These are phyloP conservation scores for Erodium texanum DNA, from an alignment of 441 rosid genomes.

Conservation along the genomic window DNA sequence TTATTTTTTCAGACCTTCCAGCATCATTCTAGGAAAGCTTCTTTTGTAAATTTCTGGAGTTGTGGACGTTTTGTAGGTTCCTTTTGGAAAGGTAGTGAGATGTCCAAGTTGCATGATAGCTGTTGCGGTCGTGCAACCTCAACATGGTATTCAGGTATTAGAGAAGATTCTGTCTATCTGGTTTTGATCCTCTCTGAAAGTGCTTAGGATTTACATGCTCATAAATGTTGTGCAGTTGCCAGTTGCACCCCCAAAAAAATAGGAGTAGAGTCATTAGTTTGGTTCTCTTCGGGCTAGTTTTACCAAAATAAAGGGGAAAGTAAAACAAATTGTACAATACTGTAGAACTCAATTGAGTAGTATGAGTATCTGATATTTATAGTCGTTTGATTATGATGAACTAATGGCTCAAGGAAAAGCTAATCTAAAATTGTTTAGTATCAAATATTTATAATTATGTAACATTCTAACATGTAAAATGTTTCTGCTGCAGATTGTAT, in stretches of 20 bases:
- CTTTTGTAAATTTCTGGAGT: background rate
- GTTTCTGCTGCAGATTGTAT: slow-evolving; percentile 45
- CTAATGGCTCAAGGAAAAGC: too few species aligned
- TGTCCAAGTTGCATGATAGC: slow-evolving; percentile 81
- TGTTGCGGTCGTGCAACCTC: slow-evolving; percentile 82
- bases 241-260: background rate
- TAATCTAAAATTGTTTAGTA: background rate
- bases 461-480: background rate
- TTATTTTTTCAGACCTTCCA: background rate
- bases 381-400: too few species aligned
- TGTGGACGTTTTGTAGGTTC: slow-evolving; percentile 44
- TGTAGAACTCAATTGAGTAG: too few species aligned
- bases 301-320: background rate
- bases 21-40: background rate
- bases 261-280: background rate
- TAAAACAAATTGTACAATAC: background rate
- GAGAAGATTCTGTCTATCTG: background rate
- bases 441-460: background rate
- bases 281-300: background rate
- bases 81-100: slow-evolving; percentile 83
- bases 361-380: too few species aligned
- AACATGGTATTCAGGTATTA: slow-evolving; percentile 73
- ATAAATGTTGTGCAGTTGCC: background rate
- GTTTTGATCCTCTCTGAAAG: background rate
- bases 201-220: background rate